These are phyloP conservation scores for Paraconiothyrium sp. DNA, from an alignment of 2,329 filamentous ascomycete species.

Conservation along the genomic window DNA sequence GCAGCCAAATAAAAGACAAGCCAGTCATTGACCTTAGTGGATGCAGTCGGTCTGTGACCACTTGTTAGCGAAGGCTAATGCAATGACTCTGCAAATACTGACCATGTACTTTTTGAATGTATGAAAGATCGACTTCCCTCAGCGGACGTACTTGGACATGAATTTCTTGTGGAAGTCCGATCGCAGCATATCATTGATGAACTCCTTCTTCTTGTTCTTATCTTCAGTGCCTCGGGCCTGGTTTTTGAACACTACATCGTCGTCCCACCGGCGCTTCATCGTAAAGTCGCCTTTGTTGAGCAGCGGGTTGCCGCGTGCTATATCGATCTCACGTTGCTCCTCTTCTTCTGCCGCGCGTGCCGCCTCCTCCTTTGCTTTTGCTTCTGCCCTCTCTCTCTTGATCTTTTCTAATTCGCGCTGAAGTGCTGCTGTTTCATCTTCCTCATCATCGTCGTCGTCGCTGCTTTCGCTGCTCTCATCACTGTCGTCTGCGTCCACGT, in stretches of 20 bases:
- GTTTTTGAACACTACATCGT: slow-evolving; percentile 99
- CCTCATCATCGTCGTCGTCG: slow-evolving; percentile 71
- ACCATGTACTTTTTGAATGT: slow-evolving; percentile 71
- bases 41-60: slow-evolving; percentile 20
- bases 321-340: slow-evolving; percentile 84
- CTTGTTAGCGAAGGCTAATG: slow-evolving; percentile 21
- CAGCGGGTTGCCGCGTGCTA: slow-evolving; percentile 90
- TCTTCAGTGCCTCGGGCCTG: slow-evolving; percentile 95
- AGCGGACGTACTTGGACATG: slow-evolving; percentile 60
- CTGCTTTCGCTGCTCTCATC: slow-evolving; percentile 63
- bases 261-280: slow-evolving; percentile 94
- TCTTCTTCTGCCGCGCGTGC: slow-evolving; percentile 83
- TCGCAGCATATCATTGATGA: slow-evolving; percentile 93
- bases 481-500: slow-evolving; percentile 82
- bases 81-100: not conserved
- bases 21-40: slow-evolving; percentile 13
- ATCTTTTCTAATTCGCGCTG: slow-evolving; percentile 96
- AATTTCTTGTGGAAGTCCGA: slow-evolving; percentile 98
- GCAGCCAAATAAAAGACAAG: slow-evolving; percentile 21
- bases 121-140: not conserved
- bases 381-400: slow-evolving; percentile 82
- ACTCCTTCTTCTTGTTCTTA: slow-evolving; percentile 90
- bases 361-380: slow-evolving; percentile 82
- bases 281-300: slow-evolving; percentile 89
- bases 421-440: slow-evolving; percentile 83